Evolutionary conservation across 2,329 filamentous ascomycete species (phyloP), one percentile per base, ranked within the genome.

Genomic region (Sporothrix phasma): DNA sequence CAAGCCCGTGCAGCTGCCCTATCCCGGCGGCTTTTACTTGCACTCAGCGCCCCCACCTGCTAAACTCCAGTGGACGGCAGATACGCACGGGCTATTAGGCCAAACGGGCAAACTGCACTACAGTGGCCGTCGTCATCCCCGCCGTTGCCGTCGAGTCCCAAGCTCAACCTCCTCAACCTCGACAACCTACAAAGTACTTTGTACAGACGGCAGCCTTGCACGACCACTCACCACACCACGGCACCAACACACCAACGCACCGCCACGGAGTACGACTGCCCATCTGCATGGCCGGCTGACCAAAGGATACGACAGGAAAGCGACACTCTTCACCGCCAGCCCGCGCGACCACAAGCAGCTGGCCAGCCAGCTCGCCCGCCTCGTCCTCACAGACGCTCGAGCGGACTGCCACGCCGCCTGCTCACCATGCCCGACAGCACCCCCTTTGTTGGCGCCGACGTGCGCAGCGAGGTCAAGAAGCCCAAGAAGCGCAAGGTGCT

Each of bases 401-500:
- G 1, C 39, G n/a, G n/a, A 8, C 29, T 39, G 15, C 39, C 39
- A 17, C 39, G 13, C 17, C 41, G 4, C 41, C 15, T 43, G 15
- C 56, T n/a, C 56, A 49, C 53, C 8, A 66, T 62, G 61, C 29
- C 66, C 34, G 29, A 61, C 46, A 47, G 29, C n/a, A 58, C 47
- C 5, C 62, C 65, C 39, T 51, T 68, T 17, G 66, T 67, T 11
- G 65, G 65, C n/a, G 54, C 56, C 29, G 68, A 66, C 37, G 62
- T 66, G 56, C 65, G 66, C 53, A 59, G 64, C 69, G 81, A 84
- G 73, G 77, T 85, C 68, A 85, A 84, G 76, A 88, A 87, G 70
- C 83, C 84, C 71, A 90, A 91, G 80, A 92, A 92, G 82, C 90
- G 90, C 79, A 92, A 92, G 82, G 89, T 92, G 61, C 80, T 92